Evolutionary conservation across 139 green algal species (phyloP).

Genomic region (Picochlorum sp.): DNA sequence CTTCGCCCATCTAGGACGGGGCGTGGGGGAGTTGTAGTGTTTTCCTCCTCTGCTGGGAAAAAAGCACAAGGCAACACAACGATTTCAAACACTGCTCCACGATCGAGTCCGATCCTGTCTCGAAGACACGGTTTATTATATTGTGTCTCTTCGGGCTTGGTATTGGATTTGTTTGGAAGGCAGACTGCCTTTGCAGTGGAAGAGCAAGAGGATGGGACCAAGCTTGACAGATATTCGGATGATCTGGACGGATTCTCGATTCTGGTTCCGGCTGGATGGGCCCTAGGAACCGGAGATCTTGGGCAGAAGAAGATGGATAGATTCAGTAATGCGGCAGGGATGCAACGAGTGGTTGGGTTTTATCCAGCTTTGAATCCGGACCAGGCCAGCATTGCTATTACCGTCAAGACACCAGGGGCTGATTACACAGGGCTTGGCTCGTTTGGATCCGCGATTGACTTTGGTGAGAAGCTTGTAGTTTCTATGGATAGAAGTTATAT

Average conservation of each 20-base stretch:
- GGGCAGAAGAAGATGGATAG: not conserved
- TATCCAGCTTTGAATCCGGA: constrained; percentile 7
- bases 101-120: too few species aligned
- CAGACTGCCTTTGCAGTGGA: too few species aligned
- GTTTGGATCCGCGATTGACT: constrained; percentile 12
- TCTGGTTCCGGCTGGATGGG: not conserved
- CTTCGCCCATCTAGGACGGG: too few species aligned
- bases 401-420: not conserved
- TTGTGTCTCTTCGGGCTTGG: too few species aligned
- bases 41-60: too few species aligned
- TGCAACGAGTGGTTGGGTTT: constrained; percentile 23
- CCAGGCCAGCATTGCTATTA: constrained; percentile 16
- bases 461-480: constrained; percentile 13
- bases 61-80: too few species aligned
- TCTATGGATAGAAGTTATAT: constrained; percentile 27
- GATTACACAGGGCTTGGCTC: constrained; percentile 23
- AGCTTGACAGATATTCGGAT: constrained; percentile 3
- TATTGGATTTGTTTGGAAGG: too few species aligned
- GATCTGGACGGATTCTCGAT: not conserved
- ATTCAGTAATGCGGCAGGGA: constrained; percentile 24
- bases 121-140: too few species aligned
- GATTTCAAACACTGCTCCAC: too few species aligned
- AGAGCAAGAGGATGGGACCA: not conserved
- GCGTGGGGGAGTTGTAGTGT: too few species aligned
- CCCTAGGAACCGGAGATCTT: not conserved